A percentile compares a stretch with the other conserved stretches of the same genome.
Evolutionary conservation across 441 rosid species (phyloP).

Genomic region (Populus hybrid): DNA sequence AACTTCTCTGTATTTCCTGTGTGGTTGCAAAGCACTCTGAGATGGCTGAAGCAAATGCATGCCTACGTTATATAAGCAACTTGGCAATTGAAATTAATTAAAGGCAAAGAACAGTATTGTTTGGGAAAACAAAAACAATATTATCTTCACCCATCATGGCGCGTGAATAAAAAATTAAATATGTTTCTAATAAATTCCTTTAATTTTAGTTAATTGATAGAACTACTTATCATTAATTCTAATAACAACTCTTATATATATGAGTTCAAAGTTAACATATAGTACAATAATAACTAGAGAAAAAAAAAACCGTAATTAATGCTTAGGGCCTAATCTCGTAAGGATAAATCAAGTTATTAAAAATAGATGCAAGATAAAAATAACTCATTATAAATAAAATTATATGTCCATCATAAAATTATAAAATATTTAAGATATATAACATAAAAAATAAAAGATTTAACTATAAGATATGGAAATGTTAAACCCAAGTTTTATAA

Average conservation of each 20-base stretch:
- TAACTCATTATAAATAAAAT: too few species aligned
- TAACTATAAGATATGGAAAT: too few species aligned
- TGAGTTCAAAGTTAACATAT: neutral
- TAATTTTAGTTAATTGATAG: neutral
- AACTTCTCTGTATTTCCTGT: neutral
- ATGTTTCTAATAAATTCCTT: neutral
- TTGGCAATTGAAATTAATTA: neutral
- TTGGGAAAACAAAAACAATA: neutral
- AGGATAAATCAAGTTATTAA: too few species aligned
- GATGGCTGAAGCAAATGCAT: neutral
- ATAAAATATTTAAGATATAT: too few species aligned
- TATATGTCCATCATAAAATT: too few species aligned
- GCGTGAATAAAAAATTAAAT: neutral
- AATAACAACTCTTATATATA: neutral
- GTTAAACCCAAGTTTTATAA: too few species aligned
- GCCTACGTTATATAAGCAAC: conserved; percentile 20
- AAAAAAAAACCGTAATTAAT: too few species aligned
- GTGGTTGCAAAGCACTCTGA: neutral
- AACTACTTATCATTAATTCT: too few species aligned
- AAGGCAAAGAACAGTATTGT: neutral
- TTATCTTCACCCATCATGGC: neutral
- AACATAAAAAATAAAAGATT: too few species aligned
- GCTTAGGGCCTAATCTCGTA: too few species aligned
- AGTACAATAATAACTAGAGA: too few species aligned
- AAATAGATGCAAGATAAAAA: too few species aligned